These are phyloP conservation scores for Cryphonectria nitschkei DNA, from an alignment of 2,329 filamentous ascomycete genomes.

Conservation along the genomic window DNA sequence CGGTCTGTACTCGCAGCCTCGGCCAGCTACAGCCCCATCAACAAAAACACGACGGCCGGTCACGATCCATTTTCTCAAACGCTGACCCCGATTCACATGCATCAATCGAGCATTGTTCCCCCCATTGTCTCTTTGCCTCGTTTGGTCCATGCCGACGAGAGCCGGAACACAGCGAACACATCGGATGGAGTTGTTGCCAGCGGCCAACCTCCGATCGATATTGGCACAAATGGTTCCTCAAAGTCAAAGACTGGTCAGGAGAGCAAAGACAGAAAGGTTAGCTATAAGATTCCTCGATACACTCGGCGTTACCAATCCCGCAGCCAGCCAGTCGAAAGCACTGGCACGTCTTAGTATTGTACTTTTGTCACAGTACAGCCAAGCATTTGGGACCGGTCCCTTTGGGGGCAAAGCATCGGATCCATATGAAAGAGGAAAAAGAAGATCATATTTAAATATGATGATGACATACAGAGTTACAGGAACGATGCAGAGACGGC, in stretches of 20 bases:
- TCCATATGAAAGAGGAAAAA: slow-evolving; percentile 2
- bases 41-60: slow-evolving; percentile 30
- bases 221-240: slow-evolving; percentile 5
- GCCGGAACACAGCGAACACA: slow-evolving; percentile 7
- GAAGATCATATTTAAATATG: background rate
- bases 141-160: background rate
- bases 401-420: slow-evolving; percentile 13
- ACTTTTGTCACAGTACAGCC: background rate
- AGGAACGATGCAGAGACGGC: slow-evolving; percentile 7
- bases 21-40: slow-evolving; percentile 29
- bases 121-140: slow-evolving; percentile 24
- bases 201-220: slow-evolving; percentile 1
- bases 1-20: slow-evolving; percentile 37
- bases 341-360: background rate
- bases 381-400: background rate
- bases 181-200: slow-evolving; percentile 10
- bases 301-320: slow-evolving; percentile 52
- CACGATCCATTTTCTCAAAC: slow-evolving; percentile 28
- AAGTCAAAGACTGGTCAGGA: slow-evolving; percentile 28
- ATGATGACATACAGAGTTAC: background rate
- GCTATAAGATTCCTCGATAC: slow-evolving; percentile 38
- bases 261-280: slow-evolving; percentile 31
- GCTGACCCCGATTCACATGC: slow-evolving; percentile 17
- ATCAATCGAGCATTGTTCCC: background rate
- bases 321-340: slow-evolving; percentile 45